Evolutionary conservation across 768 basidiomycete species (phyloP), one percentile per base, ranked within the genome.

Genomic region (Xerocomellus amylosporus): DNA sequence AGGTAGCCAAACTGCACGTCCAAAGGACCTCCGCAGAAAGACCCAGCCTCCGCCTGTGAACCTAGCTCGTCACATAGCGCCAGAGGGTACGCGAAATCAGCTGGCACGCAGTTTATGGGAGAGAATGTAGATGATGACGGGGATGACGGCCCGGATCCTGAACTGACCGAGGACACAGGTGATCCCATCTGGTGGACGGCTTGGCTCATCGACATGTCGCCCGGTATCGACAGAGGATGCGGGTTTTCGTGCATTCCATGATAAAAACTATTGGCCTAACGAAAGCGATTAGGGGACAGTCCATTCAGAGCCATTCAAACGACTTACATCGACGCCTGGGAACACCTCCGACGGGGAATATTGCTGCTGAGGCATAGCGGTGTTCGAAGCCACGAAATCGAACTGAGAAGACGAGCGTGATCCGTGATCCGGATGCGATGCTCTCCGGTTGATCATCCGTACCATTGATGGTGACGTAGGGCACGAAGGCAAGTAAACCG

Each of bases 401-500:
- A 83, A 86, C 34, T 72, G 74, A 47, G 78, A 72, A 59, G 64
- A 69, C 54, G 44, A 66, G 59, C 72, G 75, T 62, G 74, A 75
- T 42, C 74, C 71, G 63, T 79, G 77, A 58, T 77, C 76, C 39
- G 80, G 74, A 65, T 78, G 75, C 33, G 83, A 76, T 34, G 83
- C 71, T 49, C 85, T 81, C 50, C 84, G 78, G 62, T 78, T 80
- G 74, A 85, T 85, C 75, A 86, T 80, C 34, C 78, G 72, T 15
- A 74, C 46, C 61, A 69, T 63, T 13, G 82, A 80, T 13, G 84
- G 85, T 33, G 86, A 86, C 10, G 81, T 77, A 9, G 85, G 85
- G 66, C 81, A 85, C 14, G 85, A 85, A 5, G 84, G 82, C 77
- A 76, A 76, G 72, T 70, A 74, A 7, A 90, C 79, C 58, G 78